A percentile compares a stretch with the other conserved stretches of the same genome.
These are phyloP conservation scores for Wallacemonas sp. DNA, from an alignment of 208 protist genomes.

Conservation along the genomic window DNA sequence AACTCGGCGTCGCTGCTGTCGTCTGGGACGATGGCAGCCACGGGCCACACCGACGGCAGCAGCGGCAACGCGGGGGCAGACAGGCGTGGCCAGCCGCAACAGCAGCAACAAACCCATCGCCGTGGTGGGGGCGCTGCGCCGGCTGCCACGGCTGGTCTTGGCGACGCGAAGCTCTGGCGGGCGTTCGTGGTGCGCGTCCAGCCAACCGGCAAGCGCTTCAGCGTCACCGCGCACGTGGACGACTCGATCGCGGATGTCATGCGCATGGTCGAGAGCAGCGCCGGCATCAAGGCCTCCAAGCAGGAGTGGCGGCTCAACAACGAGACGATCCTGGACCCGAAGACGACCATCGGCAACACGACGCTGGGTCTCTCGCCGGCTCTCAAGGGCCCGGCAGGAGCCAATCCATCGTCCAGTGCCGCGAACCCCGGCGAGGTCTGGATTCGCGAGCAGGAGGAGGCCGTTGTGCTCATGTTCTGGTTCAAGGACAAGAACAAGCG, in stretches of 20 bases:
- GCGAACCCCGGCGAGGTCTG: constrained; percentile 45
- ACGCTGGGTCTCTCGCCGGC: constrained; percentile 51
- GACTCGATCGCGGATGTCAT: constrained; percentile 77
- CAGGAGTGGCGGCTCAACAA: constrained; percentile 70
- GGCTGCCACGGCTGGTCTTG: background rate
- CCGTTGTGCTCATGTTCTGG: constrained; percentile 50
- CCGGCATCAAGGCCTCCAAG: constrained; percentile 58
- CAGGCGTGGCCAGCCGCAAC: too few species aligned
- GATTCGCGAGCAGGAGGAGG: constrained; percentile 68
- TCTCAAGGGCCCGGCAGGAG: constrained; percentile 21
- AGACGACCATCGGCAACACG: constrained; percentile 50
- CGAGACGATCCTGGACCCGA: constrained; percentile 37
- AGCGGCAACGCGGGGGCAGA: background rate
- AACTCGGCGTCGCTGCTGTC: constrained; percentile 26
- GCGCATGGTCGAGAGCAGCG: constrained; percentile 79
- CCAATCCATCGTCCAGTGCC: background rate
- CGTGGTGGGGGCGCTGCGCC: background rate
- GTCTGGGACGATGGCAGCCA: constrained; percentile 6
- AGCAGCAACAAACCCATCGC: background rate
- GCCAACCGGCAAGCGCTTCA: constrained; percentile 70
- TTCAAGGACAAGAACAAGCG: constrained; percentile 57
- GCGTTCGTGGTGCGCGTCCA: constrained; percentile 61
- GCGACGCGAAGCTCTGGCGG: constrained; percentile 30
- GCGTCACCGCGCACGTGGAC: constrained; percentile 80
- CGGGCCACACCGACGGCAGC: background rate